A percentile compares a stretch with the other conserved stretches of the same genome.
phyloP scores from a whole-genome alignment of 306 rosid species.

The Morella rubra region DNA sequence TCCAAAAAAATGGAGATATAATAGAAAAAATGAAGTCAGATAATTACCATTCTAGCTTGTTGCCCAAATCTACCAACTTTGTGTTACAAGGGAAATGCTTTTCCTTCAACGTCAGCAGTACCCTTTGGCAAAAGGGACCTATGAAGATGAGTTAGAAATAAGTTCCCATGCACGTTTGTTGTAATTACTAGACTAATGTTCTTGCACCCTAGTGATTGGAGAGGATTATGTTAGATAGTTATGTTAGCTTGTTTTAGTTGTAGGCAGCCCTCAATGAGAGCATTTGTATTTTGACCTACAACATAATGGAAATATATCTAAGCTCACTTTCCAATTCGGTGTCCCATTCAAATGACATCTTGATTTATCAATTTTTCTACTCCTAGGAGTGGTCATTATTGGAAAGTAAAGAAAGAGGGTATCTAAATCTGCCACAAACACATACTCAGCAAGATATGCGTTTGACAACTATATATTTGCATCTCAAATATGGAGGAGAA shows the following conservation, averaged over 20 bases:
- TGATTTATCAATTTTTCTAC: no score
- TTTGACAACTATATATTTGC: no score
- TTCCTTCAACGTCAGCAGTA: slow-evolving; percentile 81
- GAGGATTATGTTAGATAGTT: background rate
- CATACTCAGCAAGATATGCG: no score
- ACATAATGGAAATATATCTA: no score
- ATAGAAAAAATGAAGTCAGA: slow-evolving; percentile 23
- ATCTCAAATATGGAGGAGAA: no score
- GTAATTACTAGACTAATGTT: slow-evolving; percentile 1
- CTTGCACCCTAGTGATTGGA: background rate
- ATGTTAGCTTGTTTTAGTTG: background rate
- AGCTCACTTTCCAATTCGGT: no score
- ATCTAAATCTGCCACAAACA: no score
- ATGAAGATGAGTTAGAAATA: slow-evolving; percentile 15
- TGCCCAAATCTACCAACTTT: slow-evolving; percentile 71
- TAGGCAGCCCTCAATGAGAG: background rate
- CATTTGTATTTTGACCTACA: no score
- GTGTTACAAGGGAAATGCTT: slow-evolving; percentile 79
- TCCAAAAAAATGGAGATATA: background rate
- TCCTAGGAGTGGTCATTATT: no score
- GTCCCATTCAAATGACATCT: no score
- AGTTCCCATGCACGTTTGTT: background rate
- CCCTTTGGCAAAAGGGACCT: slow-evolving; percentile 96
- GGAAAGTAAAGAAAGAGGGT: no score
- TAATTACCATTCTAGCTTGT: slow-evolving; percentile 88